phyloP scores from a whole-genome alignment of 345 rosid genomes.

The Fremontodendron californicum region DNA sequence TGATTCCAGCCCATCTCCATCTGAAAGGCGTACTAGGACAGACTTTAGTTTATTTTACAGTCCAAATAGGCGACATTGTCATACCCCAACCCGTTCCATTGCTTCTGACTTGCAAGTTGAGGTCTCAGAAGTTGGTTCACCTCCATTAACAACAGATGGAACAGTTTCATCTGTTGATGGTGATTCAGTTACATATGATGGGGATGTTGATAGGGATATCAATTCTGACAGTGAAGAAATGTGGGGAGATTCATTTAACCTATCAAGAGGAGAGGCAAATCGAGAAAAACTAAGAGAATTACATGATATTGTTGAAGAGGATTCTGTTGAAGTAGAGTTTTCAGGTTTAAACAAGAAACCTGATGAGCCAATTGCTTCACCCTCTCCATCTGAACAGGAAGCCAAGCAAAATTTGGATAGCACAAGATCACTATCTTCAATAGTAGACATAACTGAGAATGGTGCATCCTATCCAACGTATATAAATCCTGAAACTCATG shows the following conservation, averaged over 20 bases:
- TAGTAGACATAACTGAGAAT: slow-evolving; percentile 16
- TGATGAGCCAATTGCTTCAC: slow-evolving; percentile 17
- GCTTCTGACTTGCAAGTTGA: slow-evolving; percentile 96
- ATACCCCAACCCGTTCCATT: slow-evolving; percentile 53
- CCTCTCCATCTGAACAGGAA: slow-evolving; percentile 14
- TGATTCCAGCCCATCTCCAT: slow-evolving; percentile 39
- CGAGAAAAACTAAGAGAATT: slow-evolving; percentile 20
- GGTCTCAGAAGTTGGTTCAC: slow-evolving; percentile 81
- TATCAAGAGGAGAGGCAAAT: slow-evolving; percentile 23
- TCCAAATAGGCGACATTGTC: slow-evolving; percentile 29
- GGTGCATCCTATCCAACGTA: slow-evolving; percentile 2
- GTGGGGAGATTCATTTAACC: slow-evolving; percentile 43
- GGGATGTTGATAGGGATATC: slow-evolving; percentile 40
- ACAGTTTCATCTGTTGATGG: slow-evolving; percentile 49
- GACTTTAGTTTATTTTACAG: slow-evolving; percentile 38
- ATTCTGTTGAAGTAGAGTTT: slow-evolving; percentile 1
- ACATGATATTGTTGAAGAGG: slow-evolving; percentile 19
- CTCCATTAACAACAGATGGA: slow-evolving; percentile 54
- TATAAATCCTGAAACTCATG: slow-evolving; percentile 6
- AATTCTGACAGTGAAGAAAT: slow-evolving; percentile 36
- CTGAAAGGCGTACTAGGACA: slow-evolving; percentile 31
- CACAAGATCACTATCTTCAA: slow-evolving; percentile 19
- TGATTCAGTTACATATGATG: slow-evolving; percentile 49
- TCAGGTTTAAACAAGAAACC: slow-evolving; percentile 13
- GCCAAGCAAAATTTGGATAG: slow-evolving; percentile 17